phyloP scores from a whole-genome alignment of 2,329 filamentous ascomycete genomes.

The Colletotrichum agaves region DNA sequence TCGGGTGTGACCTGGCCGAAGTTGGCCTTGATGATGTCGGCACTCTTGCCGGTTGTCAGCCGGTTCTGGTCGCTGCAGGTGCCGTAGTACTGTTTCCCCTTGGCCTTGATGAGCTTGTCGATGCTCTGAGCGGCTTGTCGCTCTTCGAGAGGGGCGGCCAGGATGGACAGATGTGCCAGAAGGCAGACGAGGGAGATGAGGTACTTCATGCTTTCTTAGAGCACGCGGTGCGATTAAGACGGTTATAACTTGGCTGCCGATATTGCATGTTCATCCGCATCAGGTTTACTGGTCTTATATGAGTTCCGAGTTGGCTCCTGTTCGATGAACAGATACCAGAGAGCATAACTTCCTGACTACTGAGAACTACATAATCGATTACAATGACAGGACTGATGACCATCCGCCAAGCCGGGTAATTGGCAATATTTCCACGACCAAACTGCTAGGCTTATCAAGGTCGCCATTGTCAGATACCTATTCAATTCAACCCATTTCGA shows the following conservation, averaged over 20 bases:
- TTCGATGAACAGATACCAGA: too few species aligned
- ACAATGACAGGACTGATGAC: neutral
- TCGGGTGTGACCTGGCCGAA: slow-evolving; percentile 75
- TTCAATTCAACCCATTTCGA: neutral
- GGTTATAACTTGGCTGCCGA: neutral
- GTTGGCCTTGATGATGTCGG: slow-evolving; percentile 67
- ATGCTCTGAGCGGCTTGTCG: slow-evolving; percentile 60
- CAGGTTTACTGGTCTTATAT: too few species aligned
- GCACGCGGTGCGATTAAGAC: neutral
- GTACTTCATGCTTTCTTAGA: slow-evolving; percentile 38
- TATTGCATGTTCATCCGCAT: neutral
- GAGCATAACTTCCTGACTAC: neutral
- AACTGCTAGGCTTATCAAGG: neutral
- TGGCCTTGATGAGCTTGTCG: slow-evolving; percentile 66
- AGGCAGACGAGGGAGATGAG: slow-evolving; percentile 46
- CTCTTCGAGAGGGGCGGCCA: slow-evolving; percentile 46
- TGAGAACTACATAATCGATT: neutral
- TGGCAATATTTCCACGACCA: neutral
- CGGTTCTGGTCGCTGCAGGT: slow-evolving; percentile 64
- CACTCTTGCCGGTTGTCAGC: slow-evolving; percentile 60
- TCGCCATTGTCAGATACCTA: too few species aligned
- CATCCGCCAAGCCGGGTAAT: slow-evolving; percentile 4
- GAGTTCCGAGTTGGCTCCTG: too few species aligned
- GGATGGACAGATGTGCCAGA: slow-evolving; percentile 50
- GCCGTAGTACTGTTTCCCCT: slow-evolving; percentile 75